Evolutionary conservation across 2,329 filamentous ascomycete genomes (phyloP).

Genomic region (Raffaelea albimanens): DNA sequence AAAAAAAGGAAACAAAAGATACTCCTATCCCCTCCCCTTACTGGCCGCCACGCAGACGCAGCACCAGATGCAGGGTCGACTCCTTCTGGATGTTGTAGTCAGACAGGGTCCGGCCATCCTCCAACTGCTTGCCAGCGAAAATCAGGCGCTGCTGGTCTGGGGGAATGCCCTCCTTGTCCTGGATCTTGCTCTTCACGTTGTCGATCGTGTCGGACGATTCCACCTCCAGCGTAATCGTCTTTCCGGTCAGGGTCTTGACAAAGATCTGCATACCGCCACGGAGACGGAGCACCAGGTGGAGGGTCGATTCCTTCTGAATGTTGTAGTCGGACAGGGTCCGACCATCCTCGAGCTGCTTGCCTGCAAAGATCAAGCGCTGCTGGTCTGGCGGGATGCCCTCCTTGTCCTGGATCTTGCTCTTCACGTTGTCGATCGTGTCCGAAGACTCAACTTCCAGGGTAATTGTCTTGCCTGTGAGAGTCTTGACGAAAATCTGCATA

Average conservation of each 20-base stretch:
- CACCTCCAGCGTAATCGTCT: slow-evolving; percentile 61
- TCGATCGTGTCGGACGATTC: slow-evolving; percentile 61
- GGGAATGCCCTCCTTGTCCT: slow-evolving; percentile 64
- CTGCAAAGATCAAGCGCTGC: slow-evolving; percentile 86
- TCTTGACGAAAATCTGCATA: slow-evolving; percentile 87
- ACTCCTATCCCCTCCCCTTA: slow-evolving; percentile 17
- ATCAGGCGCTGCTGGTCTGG: slow-evolving; percentile 63
- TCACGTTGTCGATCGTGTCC: slow-evolving; percentile 91
- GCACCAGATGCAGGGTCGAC: slow-evolving; percentile 60
- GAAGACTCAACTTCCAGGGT: slow-evolving; percentile 83
- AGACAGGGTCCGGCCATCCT: slow-evolving; percentile 71
- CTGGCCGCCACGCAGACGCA: slow-evolving; percentile 60
- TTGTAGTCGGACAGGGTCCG: slow-evolving; percentile 92
- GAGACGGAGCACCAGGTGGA: slow-evolving; percentile 72
- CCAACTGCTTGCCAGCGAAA: slow-evolving; percentile 62
- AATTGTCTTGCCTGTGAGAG: slow-evolving; percentile 85
- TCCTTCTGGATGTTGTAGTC: slow-evolving; percentile 86
- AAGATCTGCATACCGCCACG: slow-evolving; percentile 75
- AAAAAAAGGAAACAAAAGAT: neutral
- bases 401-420: slow-evolving; percentile 88
- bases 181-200: slow-evolving; percentile 62
- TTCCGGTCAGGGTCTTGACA: slow-evolving; percentile 61
- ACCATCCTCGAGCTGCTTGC: slow-evolving; percentile 88
- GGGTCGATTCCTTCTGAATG: slow-evolving; percentile 84
- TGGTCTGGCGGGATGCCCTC: slow-evolving; percentile 92